Evolutionary conservation across 208 protist species (phyloP).

Genomic region (Angomonas deanei): DNA sequence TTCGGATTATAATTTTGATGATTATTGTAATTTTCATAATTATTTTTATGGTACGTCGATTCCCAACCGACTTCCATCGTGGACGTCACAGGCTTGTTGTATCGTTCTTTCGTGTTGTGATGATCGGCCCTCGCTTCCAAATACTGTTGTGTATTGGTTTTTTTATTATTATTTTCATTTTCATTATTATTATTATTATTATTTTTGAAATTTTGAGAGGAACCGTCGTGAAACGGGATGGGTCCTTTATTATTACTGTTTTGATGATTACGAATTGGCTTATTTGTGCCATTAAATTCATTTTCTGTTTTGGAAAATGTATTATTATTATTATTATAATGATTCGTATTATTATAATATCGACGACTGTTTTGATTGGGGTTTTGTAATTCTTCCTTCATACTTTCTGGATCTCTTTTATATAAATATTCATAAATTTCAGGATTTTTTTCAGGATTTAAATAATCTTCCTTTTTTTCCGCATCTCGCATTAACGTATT

Average conservation of each 20-base stretch:
- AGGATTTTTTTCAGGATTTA: slow-evolving; percentile 29
- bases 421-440: slow-evolving; percentile 42
- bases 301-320: neutral
- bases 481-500: slow-evolving; percentile 34
- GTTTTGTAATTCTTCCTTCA: too few species aligned
- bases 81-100: neutral
- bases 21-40: neutral
- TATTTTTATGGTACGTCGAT: neutral
- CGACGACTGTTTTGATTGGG: too few species aligned
- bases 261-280: neutral
- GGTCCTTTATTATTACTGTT: neutral
- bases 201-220: neutral
- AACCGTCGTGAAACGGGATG: slow-evolving; percentile 1
- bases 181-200: neutral
- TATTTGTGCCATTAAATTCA: neutral
- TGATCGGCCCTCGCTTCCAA: neutral
- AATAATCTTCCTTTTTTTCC: slow-evolving; percentile 23
- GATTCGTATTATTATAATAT: neutral
- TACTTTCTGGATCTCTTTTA: slow-evolving; percentile 8
- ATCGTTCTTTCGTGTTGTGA: neutral
- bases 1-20: neutral
- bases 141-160: neutral
- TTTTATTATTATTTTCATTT: slow-evolving; percentile 9
- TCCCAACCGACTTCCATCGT: neutral
- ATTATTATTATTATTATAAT: neutral